Percentiles rank a stretch among this genome's conserved stretches.
Evolutionary conservation across 768 basidiomycete genomes (phyloP).

Genomic region (Asterophora parasitica): DNA sequence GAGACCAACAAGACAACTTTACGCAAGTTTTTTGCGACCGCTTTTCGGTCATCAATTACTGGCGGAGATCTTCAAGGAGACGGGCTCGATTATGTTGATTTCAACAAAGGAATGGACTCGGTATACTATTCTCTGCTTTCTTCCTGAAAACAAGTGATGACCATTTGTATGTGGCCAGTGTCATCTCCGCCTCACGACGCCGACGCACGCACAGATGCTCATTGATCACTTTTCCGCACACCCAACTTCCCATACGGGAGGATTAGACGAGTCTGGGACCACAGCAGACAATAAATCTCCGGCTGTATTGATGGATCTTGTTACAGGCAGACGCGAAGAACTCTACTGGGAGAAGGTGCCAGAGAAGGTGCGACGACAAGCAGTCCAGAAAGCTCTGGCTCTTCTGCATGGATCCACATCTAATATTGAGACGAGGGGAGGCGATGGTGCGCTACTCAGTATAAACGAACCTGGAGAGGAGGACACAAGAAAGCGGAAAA

Average conservation of each 20-base stretch:
- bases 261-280: slow-evolving; percentile 51
- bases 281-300: slow-evolving; percentile 4
- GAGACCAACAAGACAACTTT: slow-evolving; percentile 82
- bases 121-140: slow-evolving; percentile 34
- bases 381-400: slow-evolving; percentile 26
- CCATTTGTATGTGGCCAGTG: slow-evolving; percentile 41
- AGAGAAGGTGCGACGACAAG: slow-evolving; percentile 59
- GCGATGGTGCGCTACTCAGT: neutral
- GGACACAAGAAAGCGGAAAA: slow-evolving; percentile 10
- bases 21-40: slow-evolving; percentile 47
- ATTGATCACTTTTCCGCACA: slow-evolving; percentile 38
- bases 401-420: neutral
- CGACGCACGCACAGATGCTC: slow-evolving; percentile 40
- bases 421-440: neutral
- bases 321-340: slow-evolving; percentile 59
- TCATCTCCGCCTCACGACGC: slow-evolving; percentile 60
- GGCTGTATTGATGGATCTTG: slow-evolving; percentile 46
- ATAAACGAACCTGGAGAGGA: neutral
- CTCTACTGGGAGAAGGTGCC: slow-evolving; percentile 82
- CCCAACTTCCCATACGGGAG: slow-evolving; percentile 37
- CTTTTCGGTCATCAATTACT: slow-evolving; percentile 24
- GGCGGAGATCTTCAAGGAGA: slow-evolving; percentile 15
- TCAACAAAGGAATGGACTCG: slow-evolving; percentile 68
- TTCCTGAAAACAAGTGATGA: neutral
- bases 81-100: slow-evolving; percentile 76